Evolutionary conservation across 495 filamentous ascomycete species (phyloP).

Genomic region (Halenospora varia): DNA sequence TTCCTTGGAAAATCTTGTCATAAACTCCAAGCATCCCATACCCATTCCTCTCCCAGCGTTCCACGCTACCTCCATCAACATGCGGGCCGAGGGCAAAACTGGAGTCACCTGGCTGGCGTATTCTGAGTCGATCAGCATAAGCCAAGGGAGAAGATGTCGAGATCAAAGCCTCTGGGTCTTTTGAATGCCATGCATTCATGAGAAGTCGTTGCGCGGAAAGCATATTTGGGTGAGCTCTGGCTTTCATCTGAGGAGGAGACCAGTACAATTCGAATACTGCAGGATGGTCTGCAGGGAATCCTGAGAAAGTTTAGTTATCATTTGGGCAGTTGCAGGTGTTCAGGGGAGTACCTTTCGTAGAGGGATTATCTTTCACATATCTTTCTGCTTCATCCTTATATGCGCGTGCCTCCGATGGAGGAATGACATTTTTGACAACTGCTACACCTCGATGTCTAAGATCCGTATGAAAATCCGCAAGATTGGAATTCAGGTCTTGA

Average conservation of each 20-base stretch:
- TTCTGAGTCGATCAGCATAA: conserved; percentile 82
- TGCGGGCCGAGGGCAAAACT: conserved; percentile 85
- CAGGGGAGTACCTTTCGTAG: conserved; percentile 39
- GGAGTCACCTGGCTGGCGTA: conserved; percentile 68
- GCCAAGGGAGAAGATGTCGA: conserved; percentile 57
- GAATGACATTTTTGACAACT: conserved; percentile 59
- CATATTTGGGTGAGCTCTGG: conserved; percentile 68
- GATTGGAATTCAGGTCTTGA: conserved; percentile 41
- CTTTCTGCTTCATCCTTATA: conserved; percentile 56
- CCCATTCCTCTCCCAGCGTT: conserved; percentile 80
- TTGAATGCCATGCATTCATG: conserved; percentile 71
- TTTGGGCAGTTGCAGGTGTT: background rate
- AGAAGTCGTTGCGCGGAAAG: conserved; percentile 66
- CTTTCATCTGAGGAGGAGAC: conserved; percentile 70
- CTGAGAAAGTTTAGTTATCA: conserved; percentile 25
- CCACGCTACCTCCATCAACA: conserved; percentile 77
- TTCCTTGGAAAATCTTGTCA: conserved; percentile 63
- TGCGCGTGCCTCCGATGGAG: conserved; percentile 50
- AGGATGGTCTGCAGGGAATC: conserved; percentile 50
- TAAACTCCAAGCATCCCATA: conserved; percentile 72
- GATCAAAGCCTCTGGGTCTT: conserved; percentile 54
- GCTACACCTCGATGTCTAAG: conserved; percentile 59
- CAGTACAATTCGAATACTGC: conserved; percentile 90
- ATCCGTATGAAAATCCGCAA: conserved; percentile 37
- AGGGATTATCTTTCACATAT: conserved; percentile 59